These are phyloP conservation scores for Aquilaria agallochum DNA, from an alignment of 441 rosid genomes.

Conservation along the genomic window DNA sequence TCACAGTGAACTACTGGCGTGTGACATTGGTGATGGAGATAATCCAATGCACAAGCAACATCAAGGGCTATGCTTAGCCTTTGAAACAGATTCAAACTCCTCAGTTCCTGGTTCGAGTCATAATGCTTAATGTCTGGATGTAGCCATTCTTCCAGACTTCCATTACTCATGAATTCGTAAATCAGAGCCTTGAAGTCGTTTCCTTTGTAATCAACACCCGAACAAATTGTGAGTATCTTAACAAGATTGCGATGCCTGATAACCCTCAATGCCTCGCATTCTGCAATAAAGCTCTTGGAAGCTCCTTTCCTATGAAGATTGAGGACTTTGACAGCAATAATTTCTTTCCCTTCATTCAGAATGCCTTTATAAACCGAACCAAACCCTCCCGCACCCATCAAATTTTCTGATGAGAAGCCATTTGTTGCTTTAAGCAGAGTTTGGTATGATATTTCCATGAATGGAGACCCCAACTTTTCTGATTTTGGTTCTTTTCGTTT, in stretches of 20 bases:
- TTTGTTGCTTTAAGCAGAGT: slow-evolving; percentile 32
- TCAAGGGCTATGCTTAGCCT: slow-evolving; percentile 38
- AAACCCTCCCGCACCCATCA: slow-evolving; percentile 35
- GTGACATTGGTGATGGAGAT: slow-evolving; percentile 41
- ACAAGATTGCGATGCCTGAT: slow-evolving; percentile 39
- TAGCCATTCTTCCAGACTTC: slow-evolving; percentile 35
- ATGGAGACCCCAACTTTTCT: too few species aligned
- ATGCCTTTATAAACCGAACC: slow-evolving; percentile 36
- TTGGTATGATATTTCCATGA: slow-evolving; percentile 12
- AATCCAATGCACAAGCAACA: slow-evolving; percentile 41
- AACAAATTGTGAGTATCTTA: slow-evolving; percentile 36
- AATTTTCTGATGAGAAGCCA: slow-evolving; percentile 25
- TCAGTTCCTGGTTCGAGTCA: slow-evolving; percentile 16
- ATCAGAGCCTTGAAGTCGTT: slow-evolving; percentile 32
- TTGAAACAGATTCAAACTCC: slow-evolving; percentile 32
- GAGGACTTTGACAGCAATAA: slow-evolving; percentile 34
- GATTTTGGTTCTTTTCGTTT: too few species aligned
- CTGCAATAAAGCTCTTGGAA: slow-evolving; percentile 38
- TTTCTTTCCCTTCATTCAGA: slow-evolving; percentile 27
- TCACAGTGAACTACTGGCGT: slow-evolving; percentile 37
- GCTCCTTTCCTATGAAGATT: slow-evolving; percentile 30
- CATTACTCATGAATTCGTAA: slow-evolving; percentile 37
- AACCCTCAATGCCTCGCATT: slow-evolving; percentile 37
- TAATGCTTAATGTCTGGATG: slow-evolving; percentile 19
- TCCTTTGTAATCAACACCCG: slow-evolving; percentile 18